phyloP scores from a whole-genome alignment of 2,329 filamentous ascomycete genomes.

The Talaromyces funiculosus region DNA sequence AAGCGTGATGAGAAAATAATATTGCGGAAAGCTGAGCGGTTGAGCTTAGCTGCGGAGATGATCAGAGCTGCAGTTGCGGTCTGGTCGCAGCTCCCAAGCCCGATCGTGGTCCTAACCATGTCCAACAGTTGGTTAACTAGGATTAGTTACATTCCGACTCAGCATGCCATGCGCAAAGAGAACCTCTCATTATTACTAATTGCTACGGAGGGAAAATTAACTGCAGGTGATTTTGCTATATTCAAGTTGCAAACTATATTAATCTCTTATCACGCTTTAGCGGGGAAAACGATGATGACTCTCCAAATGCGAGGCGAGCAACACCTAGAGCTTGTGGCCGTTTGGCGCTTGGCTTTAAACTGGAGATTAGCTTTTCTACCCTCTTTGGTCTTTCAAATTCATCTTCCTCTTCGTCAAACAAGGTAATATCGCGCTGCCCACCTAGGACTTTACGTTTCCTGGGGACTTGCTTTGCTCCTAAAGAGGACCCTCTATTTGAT shows the following conservation, averaged over 20 bases:
- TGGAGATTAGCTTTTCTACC: slow-evolving; percentile 23
- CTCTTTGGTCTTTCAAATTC: slow-evolving; percentile 32
- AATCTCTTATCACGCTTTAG: slow-evolving; percentile 62
- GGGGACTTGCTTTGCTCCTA: slow-evolving; percentile 41
- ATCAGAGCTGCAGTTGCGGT: neutral
- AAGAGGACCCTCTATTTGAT: slow-evolving; percentile 18
- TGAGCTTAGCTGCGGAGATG: slow-evolving; percentile 4
- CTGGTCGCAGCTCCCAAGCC: neutral
- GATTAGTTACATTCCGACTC: too few relatives aligned
- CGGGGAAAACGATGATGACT: slow-evolving; percentile 61
- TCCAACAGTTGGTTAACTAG: too few relatives aligned
- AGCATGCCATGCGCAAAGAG: neutral
- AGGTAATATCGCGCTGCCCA: slow-evolving; percentile 53
- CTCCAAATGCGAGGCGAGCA: slow-evolving; percentile 34
- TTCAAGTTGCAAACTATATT: slow-evolving; percentile 12
- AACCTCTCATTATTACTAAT: neutral
- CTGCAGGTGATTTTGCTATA: neutral
- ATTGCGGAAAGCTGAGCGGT: neutral
- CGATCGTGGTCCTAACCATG: too few relatives aligned
- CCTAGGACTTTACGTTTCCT: slow-evolving; percentile 71
- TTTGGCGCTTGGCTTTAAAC: slow-evolving; percentile 18
- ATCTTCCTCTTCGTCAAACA: slow-evolving; percentile 67
- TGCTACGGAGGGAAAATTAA: neutral
- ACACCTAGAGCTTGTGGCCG: slow-evolving; percentile 15
- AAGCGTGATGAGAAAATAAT: neutral